Evolutionary conservation across 73 alveolate species (phyloP).

Genomic region (Paramecium octaurelia): DNA sequence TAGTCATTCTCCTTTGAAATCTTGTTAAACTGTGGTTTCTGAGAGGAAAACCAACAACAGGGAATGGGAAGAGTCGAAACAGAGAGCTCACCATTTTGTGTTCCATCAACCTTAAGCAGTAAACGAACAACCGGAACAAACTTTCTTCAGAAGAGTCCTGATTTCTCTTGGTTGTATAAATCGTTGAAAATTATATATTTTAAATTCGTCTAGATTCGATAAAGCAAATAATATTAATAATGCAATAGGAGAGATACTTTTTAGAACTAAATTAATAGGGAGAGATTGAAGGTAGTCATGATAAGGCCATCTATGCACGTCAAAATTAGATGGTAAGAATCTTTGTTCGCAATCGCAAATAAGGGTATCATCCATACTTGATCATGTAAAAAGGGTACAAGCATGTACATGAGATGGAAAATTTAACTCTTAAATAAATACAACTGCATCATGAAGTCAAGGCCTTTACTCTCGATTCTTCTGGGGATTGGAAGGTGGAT

Average conservation of each 20-base stretch:
- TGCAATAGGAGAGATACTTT: neutral
- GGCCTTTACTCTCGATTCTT: neutral
- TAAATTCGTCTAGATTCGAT: neutral
- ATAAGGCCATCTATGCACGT: neutral
- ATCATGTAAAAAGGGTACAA: neutral
- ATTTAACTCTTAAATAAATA: neutral
- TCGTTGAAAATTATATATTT: neutral
- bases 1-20: neutral
- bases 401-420: neutral
- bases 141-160: conserved; percentile 8
- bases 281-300: neutral
- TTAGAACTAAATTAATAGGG: neutral
- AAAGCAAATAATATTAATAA: neutral
- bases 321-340: neutral
- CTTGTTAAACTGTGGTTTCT: neutral
- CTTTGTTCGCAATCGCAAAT: conserved; percentile 9
- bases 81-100: neutral
- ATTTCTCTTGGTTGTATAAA: conserved; percentile 18
- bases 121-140: neutral
- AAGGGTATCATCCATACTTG: neutral
- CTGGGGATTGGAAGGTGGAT: conserved; percentile 13
- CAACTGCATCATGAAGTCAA: neutral
- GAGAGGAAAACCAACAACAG: neutral
- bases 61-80: neutral
- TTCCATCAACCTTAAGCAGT: neutral